Conservation (phyloP, 495 filamentous ascomycete genomes). For the Neurospora sp. region DNA sequence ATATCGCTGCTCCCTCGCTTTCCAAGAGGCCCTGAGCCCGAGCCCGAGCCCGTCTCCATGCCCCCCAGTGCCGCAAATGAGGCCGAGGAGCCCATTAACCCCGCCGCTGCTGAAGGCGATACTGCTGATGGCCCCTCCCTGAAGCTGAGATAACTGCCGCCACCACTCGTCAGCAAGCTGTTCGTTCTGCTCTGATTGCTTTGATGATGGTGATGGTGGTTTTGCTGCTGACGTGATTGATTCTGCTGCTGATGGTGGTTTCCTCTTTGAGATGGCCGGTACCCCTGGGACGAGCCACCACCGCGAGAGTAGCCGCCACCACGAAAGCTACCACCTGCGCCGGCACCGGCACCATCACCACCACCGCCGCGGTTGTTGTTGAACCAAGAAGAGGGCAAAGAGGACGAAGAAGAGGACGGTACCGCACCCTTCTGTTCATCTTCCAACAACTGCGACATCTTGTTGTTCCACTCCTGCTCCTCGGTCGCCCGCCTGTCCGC, state of each 20-base stretch:
- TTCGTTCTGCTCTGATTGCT: conserved; percentile 1
- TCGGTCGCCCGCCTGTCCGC: conserved; percentile 46
- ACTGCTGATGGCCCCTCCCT: background rate
- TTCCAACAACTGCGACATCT: conserved; percentile 37
- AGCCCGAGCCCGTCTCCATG: conserved; percentile 9
- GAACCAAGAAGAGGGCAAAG: background rate
- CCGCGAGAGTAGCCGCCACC: background rate
- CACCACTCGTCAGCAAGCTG: conserved; percentile 18
- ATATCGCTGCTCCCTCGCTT: conserved; percentile 36
- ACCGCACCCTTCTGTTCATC: conserved; percentile 29
- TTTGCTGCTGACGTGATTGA: background rate
- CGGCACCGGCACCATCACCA: conserved; percentile 10
- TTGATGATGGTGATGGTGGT: background rate
- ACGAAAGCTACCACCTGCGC: background rate
- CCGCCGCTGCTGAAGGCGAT: conserved; percentile 15
- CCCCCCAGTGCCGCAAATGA: conserved; percentile 3
- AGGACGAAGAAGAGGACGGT: background rate
- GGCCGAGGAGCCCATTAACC: background rate
- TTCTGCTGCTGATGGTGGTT: background rate
- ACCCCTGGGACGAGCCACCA: background rate
- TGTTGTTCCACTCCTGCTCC: conserved; percentile 32
- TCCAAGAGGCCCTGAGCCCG: conserved; percentile 13
- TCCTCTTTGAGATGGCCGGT: background rate
- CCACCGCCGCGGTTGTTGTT: conserved; percentile 11
- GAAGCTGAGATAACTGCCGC: conserved; percentile 1